These are phyloP conservation scores for Talaromyces wortmannii DNA, from an alignment of 495 filamentous ascomycete genomes.

Conservation along the genomic window DNA sequence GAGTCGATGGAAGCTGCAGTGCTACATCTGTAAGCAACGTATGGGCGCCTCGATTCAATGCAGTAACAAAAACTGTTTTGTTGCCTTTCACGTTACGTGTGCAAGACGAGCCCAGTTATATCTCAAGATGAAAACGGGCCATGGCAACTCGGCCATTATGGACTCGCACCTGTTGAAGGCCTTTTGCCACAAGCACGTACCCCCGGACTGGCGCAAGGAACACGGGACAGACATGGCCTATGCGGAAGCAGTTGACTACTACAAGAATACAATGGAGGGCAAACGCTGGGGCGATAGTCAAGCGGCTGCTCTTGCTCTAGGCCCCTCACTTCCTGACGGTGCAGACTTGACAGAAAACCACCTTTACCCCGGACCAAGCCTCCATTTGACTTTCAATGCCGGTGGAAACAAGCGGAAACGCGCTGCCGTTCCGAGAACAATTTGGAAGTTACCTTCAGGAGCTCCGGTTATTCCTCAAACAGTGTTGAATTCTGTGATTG, in stretches of 20 bases:
- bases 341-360: background rate
- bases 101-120: conserved; percentile 82
- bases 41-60: conserved; percentile 99
- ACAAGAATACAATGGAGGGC: conserved; percentile 77
- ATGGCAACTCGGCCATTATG: conserved; percentile 69
- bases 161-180: conserved; percentile 90
- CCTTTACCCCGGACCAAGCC: conserved; percentile 34
- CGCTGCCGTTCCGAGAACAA: conserved; percentile 52
- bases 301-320: conserved; percentile 73
- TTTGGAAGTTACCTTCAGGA: conserved; percentile 93
- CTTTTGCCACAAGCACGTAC: conserved; percentile 94
- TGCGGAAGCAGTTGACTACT: conserved; percentile 69
- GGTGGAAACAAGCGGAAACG: conserved; percentile 74
- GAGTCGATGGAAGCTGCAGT: conserved; percentile 85
- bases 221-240: conserved; percentile 67
- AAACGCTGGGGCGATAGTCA: conserved; percentile 88
- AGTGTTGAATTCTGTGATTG: conserved; percentile 73
- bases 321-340: conserved; percentile 33
- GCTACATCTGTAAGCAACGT: conserved; percentile 94
- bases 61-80: conserved; percentile 93
- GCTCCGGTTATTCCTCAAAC: conserved; percentile 88
- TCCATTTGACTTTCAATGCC: conserved; percentile 48
- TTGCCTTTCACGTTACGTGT: conserved; percentile 98
- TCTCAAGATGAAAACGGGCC: conserved; percentile 91
- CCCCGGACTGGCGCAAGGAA: conserved; percentile 79